Evolutionary conservation across 805 yeast genomes (phyloP).

Genomic region (Ogataea parapolymorpha): DNA sequence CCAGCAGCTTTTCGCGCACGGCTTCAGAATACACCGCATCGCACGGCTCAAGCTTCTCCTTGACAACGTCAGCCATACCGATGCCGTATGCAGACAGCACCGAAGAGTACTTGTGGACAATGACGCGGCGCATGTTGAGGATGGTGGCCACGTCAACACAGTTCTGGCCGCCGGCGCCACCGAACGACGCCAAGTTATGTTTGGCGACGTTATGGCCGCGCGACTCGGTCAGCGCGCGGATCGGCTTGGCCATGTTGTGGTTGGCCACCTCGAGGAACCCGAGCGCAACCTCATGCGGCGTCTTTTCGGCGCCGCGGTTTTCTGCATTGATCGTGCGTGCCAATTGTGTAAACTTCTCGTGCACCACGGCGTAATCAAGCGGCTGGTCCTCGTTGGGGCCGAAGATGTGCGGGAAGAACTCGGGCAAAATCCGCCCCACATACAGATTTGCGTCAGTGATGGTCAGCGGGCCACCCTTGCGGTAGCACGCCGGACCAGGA

Average conservation of each 20-base stretch:
- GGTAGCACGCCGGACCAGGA: conserved; percentile 48
- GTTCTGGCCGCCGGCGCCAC: conserved; percentile 51
- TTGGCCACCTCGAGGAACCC: conserved; percentile 47
- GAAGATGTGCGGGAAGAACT: conserved; percentile 43
- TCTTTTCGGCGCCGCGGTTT: conserved; percentile 31
- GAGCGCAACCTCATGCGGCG: conserved; percentile 42
- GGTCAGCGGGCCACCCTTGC: conserved; percentile 47
- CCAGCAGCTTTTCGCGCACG: conserved; percentile 10
- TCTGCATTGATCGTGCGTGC: conserved; percentile 35
- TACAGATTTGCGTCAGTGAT: conserved; percentile 46
- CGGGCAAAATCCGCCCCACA: conserved; percentile 40
- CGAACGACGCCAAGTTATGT: conserved; percentile 45
- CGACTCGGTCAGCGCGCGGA: conserved; percentile 44
- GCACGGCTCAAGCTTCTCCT: conserved; percentile 30
- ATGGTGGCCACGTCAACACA: conserved; percentile 41
- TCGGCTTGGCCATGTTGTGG: conserved; percentile 46
- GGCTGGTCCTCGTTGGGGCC: conserved; percentile 43
- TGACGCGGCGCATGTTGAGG: conserved; percentile 39
- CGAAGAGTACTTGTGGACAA: conserved; percentile 46
- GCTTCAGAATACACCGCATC: conserved; percentile 15
- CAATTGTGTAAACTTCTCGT: conserved; percentile 35
- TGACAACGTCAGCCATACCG: conserved; percentile 35
- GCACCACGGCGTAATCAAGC: conserved; percentile 34
- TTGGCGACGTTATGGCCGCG: conserved; percentile 42
- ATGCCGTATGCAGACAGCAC: conserved; percentile 44